Conservation (phyloP, 169 alveolate genomes). For the Cyclospora cayetanensis region DNA sequence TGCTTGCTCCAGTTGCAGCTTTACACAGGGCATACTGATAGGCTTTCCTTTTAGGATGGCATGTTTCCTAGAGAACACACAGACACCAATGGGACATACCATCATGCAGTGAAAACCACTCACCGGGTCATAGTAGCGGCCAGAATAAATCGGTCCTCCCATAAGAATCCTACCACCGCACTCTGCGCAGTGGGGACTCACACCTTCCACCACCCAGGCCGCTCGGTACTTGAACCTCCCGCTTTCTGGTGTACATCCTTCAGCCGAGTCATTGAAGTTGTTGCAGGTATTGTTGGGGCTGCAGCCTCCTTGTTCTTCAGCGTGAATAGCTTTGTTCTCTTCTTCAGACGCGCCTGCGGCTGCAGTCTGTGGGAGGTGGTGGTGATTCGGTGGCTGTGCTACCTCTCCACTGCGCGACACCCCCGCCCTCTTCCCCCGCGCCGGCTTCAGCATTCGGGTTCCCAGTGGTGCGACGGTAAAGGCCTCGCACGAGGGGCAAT, state of each 20-base stretch:
- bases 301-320: neutral
- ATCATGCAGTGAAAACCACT: too few species aligned
- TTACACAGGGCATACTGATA: too few species aligned
- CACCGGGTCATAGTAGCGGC: conserved; percentile 79
- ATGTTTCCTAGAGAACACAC: too few species aligned
- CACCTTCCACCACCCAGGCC: conserved; percentile 47
- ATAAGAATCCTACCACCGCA: conserved; percentile 70
- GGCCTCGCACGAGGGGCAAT: conserved; percentile 32
- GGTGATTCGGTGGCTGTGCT: conserved; percentile 5
- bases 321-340: neutral
- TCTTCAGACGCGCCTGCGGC: neutral
- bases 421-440: neutral
- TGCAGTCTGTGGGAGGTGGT: neutral
- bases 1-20: too few species aligned
- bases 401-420: neutral
- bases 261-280: neutral
- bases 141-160: conserved; percentile 84
- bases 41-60: too few species aligned
- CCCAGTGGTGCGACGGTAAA: conserved; percentile 7
- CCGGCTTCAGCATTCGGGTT: neutral
- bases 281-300: neutral
- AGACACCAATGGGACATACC: too few species aligned
- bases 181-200: conserved; percentile 58
- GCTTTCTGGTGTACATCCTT: neutral
- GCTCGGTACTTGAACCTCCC: conserved; percentile 24